Evolutionary conservation across 2,329 filamentous ascomycete genomes (phyloP).

Genomic region (Aspergillus tubingensis): DNA sequence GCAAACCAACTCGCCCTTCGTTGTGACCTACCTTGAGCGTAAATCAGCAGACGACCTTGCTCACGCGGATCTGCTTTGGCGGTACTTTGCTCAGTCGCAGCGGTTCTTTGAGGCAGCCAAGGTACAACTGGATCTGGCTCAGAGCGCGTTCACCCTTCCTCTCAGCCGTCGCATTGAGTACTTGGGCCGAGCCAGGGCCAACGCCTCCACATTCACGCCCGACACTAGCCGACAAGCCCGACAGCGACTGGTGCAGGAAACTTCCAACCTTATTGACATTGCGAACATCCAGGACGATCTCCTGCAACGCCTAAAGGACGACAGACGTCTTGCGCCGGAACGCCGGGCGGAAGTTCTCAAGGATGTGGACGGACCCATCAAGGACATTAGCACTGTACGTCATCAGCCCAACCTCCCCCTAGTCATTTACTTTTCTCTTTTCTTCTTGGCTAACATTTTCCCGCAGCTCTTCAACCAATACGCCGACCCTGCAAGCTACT

Average conservation of each 20-base stretch:
- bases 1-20: conserved; percentile 78
- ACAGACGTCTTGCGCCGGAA: conserved; percentile 67
- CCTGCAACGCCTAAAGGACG: conserved; percentile 72
- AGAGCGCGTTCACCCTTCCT: conserved; percentile 76
- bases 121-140: conserved; percentile 80
- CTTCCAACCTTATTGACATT: conserved; percentile 83
- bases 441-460: conserved; percentile 15
- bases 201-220: conserved; percentile 79
- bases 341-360: conserved; percentile 65
- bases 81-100: conserved; percentile 83
- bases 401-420: neutral
- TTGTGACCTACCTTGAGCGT: conserved; percentile 80
- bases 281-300: conserved; percentile 95
- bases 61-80: conserved; percentile 89
- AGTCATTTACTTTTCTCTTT: neutral
- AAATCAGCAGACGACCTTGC: conserved; percentile 70
- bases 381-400: conserved; percentile 73
- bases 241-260: conserved; percentile 80
- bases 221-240: conserved; percentile 77
- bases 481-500: conserved; percentile 87
- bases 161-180: conserved; percentile 86
- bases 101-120: conserved; percentile 84
- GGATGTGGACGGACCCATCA: conserved; percentile 75
- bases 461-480: conserved; percentile 85
- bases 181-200: conserved; percentile 86